Conservation (phyloP, 192 early-diverging fungal genomes). For the Nowakowskiella sp. region DNA sequence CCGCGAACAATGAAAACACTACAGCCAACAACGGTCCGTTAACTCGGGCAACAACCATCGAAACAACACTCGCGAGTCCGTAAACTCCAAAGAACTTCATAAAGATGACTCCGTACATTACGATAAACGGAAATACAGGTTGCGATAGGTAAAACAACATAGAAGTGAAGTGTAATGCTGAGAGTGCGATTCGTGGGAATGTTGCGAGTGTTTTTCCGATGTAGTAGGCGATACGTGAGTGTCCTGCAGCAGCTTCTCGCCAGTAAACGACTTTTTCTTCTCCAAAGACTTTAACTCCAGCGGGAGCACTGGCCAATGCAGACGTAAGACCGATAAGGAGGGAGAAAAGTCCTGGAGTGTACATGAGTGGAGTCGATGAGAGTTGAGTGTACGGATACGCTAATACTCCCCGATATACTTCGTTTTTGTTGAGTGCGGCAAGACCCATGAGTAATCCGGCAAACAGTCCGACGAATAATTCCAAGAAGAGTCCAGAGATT, state of each 20-base stretch:
- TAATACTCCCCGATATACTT: constrained; percentile 19
- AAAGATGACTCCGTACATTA: constrained; percentile 26
- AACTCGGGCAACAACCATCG: constrained; percentile 28
- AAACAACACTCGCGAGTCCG: constrained; percentile 35
- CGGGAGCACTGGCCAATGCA: constrained; percentile 31
- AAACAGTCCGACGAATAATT: constrained; percentile 32
- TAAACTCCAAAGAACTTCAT: constrained; percentile 40
- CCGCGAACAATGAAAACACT: constrained; percentile 29
- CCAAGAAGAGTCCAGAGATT: constrained; percentile 20
- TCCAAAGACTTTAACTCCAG: constrained; percentile 42
- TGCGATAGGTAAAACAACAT: constrained; percentile 28
- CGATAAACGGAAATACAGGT: constrained; percentile 20
- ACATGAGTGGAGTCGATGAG: constrained; percentile 17
- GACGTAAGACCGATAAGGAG: constrained; percentile 22
- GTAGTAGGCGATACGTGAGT: constrained; percentile 28
- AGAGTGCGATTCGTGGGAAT: no score
- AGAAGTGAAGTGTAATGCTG: constrained; percentile 35
- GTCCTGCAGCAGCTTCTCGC: constrained; percentile 40
- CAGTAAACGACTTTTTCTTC: constrained; percentile 40
- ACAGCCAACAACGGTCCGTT: constrained; percentile 32
- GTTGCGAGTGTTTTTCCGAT: no score
- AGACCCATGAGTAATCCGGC: constrained; percentile 32
- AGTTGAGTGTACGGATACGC: constrained; percentile 8
- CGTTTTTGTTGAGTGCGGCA: constrained; percentile 1
- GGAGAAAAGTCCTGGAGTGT: constrained; percentile 15